phyloP scores from a whole-genome alignment of 1,139 yeast species.

The Kazachstania sp. region DNA sequence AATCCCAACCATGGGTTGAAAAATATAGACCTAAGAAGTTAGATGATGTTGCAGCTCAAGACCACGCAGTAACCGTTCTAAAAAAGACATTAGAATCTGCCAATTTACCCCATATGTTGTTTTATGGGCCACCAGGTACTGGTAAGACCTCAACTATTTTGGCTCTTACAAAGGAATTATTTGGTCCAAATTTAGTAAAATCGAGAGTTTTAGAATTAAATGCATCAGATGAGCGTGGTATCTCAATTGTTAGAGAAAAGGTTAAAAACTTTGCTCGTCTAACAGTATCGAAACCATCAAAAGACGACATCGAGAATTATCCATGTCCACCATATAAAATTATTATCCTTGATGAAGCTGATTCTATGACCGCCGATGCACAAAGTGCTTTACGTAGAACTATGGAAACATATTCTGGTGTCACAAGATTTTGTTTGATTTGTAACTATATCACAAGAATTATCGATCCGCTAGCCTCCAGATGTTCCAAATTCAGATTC shows the following conservation, averaged over 20 bases:
- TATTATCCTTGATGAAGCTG: conserved; percentile 86
- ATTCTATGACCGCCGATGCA: conserved; percentile 97
- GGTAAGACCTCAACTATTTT: conserved; percentile 91
- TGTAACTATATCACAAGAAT: conserved; percentile 95
- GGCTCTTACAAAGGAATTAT: conserved; percentile 78
- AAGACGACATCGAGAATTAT: conserved; percentile 56
- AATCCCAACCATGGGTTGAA: conserved; percentile 32
- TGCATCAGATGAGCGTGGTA: conserved; percentile 96
- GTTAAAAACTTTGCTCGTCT: conserved; percentile 87
- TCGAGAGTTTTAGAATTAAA: conserved; percentile 81
- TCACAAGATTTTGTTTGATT: conserved; percentile 85
- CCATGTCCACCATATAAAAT: conserved; percentile 95
- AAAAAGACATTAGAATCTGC: conserved; percentile 70
- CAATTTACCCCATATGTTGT: conserved; percentile 88
- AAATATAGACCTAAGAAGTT: conserved; percentile 56
- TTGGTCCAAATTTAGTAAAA: conserved; percentile 63
- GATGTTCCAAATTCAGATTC: conserved; percentile 93
- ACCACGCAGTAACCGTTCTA: conserved; percentile 78
- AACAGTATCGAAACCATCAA: conserved; percentile 71
- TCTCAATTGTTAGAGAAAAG: conserved; percentile 83
- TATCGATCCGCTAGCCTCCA: conserved; percentile 90
- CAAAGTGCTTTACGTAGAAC: conserved; percentile 92
- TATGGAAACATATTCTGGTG: conserved; percentile 88
- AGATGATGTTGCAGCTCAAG: conserved; percentile 86
- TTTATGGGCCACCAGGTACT: conserved; percentile 97